Evolutionary conservation across 1,284 basidiomycete species (phyloP).

Genomic region (Cutaneotrichosporon cyanovorans): DNA sequence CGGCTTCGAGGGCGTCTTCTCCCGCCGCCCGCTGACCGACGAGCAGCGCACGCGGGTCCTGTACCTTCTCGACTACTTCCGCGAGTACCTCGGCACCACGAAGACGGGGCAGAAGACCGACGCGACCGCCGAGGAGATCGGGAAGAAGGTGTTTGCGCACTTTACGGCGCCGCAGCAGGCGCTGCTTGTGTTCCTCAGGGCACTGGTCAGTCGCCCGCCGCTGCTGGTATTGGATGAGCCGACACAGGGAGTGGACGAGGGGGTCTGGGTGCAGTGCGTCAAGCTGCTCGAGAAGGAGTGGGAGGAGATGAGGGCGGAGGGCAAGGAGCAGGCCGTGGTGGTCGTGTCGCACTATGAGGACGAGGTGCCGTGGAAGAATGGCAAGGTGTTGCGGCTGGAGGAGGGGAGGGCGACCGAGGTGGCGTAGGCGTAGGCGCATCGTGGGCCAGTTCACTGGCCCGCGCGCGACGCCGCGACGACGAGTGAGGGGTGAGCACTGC

Average conservation of each 20-base stretch:
- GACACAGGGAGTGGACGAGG: constrained; percentile 79
- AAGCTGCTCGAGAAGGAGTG: constrained; percentile 57
- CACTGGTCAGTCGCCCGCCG: constrained; percentile 60
- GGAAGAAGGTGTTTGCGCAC: constrained; percentile 53
- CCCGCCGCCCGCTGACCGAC: constrained; percentile 50
- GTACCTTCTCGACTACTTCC: constrained; percentile 56
- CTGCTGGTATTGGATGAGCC: constrained; percentile 81
- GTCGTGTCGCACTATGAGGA: constrained; percentile 83
- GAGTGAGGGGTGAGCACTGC: no score
- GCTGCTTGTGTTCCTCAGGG: constrained; percentile 71
- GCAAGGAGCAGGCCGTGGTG: constrained; percentile 62
- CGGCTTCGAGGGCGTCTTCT: constrained; percentile 74
- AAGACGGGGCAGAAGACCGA: neutral
- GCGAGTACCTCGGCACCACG: constrained; percentile 19
- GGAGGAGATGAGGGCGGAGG: constrained; percentile 21
- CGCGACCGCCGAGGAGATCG: constrained; percentile 22
- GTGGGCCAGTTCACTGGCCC: no score
- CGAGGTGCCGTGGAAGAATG: constrained; percentile 52
- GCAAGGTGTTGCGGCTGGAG: constrained; percentile 24
- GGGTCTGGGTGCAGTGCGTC: constrained; percentile 60
- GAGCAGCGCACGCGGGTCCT: constrained; percentile 46
- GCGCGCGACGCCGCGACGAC: no score
- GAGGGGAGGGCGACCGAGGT: constrained; percentile 20
- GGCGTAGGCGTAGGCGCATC: no score
- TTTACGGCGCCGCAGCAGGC: constrained; percentile 67